A percentile compares a stretch with the other conserved stretches of the same genome.
These are phyloP conservation scores for Pleurostoma richardsiae DNA, from an alignment of 2,329 filamentous ascomycete genomes.

Conservation along the genomic window DNA sequence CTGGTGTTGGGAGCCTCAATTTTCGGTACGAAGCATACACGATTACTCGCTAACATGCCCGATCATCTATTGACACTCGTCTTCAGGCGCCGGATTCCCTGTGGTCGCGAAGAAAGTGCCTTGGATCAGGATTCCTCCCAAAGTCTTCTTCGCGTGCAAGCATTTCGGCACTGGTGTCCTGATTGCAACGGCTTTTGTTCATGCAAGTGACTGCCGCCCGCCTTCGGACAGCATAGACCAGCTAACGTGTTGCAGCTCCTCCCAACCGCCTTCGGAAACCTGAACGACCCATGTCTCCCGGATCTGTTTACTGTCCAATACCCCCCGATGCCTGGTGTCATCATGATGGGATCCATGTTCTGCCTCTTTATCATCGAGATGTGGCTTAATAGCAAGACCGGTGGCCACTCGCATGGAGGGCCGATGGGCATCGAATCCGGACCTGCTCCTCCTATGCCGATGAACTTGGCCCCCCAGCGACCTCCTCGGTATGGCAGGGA, in stretches of 20 bases:
- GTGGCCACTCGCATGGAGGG: slow-evolving; percentile 52
- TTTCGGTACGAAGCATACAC: slow-evolving; percentile 21
- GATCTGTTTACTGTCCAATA: slow-evolving; percentile 55
- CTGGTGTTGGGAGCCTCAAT: slow-evolving; percentile 33
- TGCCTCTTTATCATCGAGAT: slow-evolving; percentile 58
- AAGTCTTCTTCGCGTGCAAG: slow-evolving; percentile 57
- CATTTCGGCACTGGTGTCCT: slow-evolving; percentile 68
- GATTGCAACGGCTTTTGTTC: slow-evolving; percentile 69
- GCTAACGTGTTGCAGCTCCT: slow-evolving; percentile 33
- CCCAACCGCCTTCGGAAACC: slow-evolving; percentile 52
- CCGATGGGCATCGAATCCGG: slow-evolving; percentile 36
- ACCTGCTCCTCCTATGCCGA: slow-evolving; percentile 6
- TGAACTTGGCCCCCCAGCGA: slow-evolving; percentile 14
- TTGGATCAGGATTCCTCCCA: slow-evolving; percentile 52
- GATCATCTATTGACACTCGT: background rate
- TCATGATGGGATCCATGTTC: slow-evolving; percentile 61
- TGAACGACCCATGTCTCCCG: slow-evolving; percentile 50
- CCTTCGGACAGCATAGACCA: background rate
- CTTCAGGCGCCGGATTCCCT: slow-evolving; percentile 42
- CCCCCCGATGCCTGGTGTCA: slow-evolving; percentile 57
- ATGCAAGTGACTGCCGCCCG: slow-evolving; percentile 35
- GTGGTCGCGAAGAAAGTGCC: slow-evolving; percentile 50
- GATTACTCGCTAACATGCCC: background rate
- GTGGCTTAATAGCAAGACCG: slow-evolving; percentile 54
- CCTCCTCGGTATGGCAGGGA: slow-evolving; percentile 21